A percentile compares a stretch with the other conserved stretches of the same genome.
Evolutionary conservation across 2,329 filamentous ascomycete genomes (phyloP).

Genomic region (Phoma sp.): DNA sequence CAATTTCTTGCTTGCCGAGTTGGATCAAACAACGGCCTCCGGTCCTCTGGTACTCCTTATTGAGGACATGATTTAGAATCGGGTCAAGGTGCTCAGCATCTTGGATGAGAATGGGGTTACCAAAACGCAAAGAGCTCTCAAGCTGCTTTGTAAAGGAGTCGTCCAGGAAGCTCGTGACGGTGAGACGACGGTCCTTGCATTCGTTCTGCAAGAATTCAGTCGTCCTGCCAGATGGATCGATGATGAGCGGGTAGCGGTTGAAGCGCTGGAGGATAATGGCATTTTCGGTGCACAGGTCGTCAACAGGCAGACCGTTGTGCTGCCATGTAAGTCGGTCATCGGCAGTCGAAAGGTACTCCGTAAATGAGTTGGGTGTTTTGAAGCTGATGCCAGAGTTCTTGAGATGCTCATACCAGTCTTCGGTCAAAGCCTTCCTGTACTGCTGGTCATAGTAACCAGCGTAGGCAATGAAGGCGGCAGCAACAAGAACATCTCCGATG

Average conservation of each 20-base stretch:
- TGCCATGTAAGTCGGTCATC: slow-evolving; percentile 97
- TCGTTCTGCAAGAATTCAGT: slow-evolving; percentile 96
- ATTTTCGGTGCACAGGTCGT: slow-evolving; percentile 98
- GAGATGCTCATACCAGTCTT: slow-evolving; percentile 95
- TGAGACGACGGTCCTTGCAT: slow-evolving; percentile 90
- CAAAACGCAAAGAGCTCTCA: slow-evolving; percentile 94
- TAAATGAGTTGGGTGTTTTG: slow-evolving; percentile 92
- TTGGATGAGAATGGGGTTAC: slow-evolving; percentile 97
- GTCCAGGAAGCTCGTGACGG: slow-evolving; percentile 96
- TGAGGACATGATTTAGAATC: slow-evolving; percentile 96
- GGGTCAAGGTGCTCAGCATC: slow-evolving; percentile 97
- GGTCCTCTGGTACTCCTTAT: slow-evolving; percentile 99
- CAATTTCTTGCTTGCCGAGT: slow-evolving; percentile 97
- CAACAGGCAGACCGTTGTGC: slow-evolving; percentile 88
- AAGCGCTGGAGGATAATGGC: slow-evolving; percentile 97
- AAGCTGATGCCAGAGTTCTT: slow-evolving; percentile 90
- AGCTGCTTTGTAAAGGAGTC: slow-evolving; percentile 98
- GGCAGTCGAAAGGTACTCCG: slow-evolving; percentile 94
- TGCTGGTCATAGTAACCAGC: slow-evolving; percentile 97
- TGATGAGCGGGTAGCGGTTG: slow-evolving; percentile 97
- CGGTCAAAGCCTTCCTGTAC: slow-evolving; percentile 96
- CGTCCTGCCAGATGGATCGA: slow-evolving; percentile 93
- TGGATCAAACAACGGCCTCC: slow-evolving; percentile 97
- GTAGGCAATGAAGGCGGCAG: slow-evolving; percentile 97
- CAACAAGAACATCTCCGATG: slow-evolving; percentile 92